Evolutionary conservation across 176 grass and related monocot species (phyloP).

Genomic region (Dendrocalamus sinicus): DNA sequence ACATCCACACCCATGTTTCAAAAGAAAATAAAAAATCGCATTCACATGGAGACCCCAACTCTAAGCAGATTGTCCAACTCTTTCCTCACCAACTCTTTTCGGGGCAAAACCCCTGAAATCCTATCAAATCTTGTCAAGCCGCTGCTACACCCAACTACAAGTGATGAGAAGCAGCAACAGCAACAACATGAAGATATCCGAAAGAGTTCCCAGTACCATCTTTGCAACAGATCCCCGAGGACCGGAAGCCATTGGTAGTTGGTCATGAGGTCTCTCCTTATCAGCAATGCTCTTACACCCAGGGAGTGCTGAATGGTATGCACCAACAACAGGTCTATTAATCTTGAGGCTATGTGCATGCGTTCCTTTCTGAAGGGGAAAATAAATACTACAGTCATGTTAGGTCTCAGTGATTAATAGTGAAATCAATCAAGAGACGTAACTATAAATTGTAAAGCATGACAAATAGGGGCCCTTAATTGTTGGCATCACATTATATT

Average conservation of each 20-base stretch:
- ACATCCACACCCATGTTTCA: too few relatives aligned
- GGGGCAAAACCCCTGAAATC: slow-evolving; percentile 70
- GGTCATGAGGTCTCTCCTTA: slow-evolving; percentile 53
- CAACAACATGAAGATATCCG: slow-evolving; percentile 59
- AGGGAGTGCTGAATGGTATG: slow-evolving; percentile 77
- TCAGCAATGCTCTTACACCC: slow-evolving; percentile 61
- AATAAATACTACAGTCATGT: not conserved
- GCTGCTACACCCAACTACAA: slow-evolving; percentile 55
- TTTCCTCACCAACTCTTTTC: slow-evolving; percentile 72
- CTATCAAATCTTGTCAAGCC: slow-evolving; percentile 67
- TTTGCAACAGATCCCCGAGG: slow-evolving; percentile 78
- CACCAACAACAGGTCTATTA: not conserved
- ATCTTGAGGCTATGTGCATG: not conserved
- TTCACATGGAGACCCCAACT: slow-evolving; percentile 47
- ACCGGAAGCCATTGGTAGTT: slow-evolving; percentile 39
- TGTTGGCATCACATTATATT: slow-evolving; percentile 31
- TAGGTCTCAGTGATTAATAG: not conserved
- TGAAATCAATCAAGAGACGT: not conserved
- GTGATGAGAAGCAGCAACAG: slow-evolving; percentile 49
- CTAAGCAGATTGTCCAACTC: slow-evolving; percentile 81
- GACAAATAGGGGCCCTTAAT: not conserved
- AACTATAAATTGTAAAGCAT: not conserved
- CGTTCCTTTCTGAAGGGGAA: not conserved
- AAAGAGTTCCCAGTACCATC: slow-evolving; percentile 75
- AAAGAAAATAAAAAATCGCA: too few relatives aligned